Evolutionary conservation across 345 rosid genomes (phyloP).

Genomic region (Bretschneidera sinensis): DNA sequence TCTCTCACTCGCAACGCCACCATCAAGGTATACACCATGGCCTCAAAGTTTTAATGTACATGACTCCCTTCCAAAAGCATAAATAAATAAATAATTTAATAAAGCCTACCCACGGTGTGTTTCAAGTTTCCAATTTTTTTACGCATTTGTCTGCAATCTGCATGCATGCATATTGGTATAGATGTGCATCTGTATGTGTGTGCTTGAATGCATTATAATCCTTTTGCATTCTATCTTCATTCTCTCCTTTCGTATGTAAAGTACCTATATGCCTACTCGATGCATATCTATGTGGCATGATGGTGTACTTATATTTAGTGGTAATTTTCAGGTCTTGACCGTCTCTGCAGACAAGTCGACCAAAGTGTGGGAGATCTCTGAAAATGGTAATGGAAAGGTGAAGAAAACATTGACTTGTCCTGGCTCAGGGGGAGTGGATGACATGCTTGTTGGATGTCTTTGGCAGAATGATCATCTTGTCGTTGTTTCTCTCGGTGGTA

Average conservation of each 20-base stretch:
- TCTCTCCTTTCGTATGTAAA: neutral
- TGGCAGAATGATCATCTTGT: constrained; percentile 90
- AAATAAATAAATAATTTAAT: too few relatives aligned
- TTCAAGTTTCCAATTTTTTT: too few relatives aligned
- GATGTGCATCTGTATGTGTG: neutral
- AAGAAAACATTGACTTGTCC: constrained; percentile 60
- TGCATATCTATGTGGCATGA: neutral
- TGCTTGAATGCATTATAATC: constrained; percentile 2
- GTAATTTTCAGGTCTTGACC: constrained; percentile 58
- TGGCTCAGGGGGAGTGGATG: constrained; percentile 80
- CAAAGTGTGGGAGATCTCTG: constrained; percentile 85
- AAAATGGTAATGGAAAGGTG: constrained; percentile 61
- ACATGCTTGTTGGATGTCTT: constrained; percentile 93
- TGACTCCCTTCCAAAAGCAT: too few relatives aligned
- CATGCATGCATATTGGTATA: too few relatives aligned
- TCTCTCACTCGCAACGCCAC: too few relatives aligned
- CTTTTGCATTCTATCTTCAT: constrained; percentile 10
- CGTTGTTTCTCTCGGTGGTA: constrained; percentile 90
- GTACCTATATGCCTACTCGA: neutral
- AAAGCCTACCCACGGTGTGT: too few relatives aligned
- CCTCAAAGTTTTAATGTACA: too few relatives aligned
- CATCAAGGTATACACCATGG: too few relatives aligned
- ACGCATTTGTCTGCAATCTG: too few relatives aligned
- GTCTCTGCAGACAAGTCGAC: constrained; percentile 98
- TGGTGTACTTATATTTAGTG: neutral